phyloP scores from a whole-genome alignment of 2,329 filamentous ascomycete genomes.

The Beauveria scarabaeidicola region DNA sequence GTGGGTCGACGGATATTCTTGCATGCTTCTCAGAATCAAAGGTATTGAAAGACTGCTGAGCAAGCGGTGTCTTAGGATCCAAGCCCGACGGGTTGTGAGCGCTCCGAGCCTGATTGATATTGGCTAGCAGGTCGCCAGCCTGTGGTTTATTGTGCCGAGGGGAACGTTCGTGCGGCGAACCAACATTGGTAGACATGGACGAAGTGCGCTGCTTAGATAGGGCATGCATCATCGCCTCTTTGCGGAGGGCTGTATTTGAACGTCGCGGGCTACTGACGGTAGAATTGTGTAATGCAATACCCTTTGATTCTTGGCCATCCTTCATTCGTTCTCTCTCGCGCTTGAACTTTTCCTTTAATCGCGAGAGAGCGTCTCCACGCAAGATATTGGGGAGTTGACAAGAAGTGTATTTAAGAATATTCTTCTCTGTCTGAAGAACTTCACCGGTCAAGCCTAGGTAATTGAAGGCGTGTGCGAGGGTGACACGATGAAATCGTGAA shows the following conservation, averaged over 20 bases:
- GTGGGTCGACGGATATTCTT: constrained; percentile 51
- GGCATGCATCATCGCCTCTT: constrained; percentile 69
- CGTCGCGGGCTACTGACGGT: constrained; percentile 55
- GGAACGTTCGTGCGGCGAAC: constrained; percentile 33
- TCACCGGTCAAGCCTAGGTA: constrained; percentile 90
- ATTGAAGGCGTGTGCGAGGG: constrained; percentile 85
- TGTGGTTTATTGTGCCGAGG: constrained; percentile 44
- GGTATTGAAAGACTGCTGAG: constrained; percentile 45
- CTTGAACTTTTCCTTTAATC: constrained; percentile 88
- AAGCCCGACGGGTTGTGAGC: constrained; percentile 33
- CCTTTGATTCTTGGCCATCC: constrained; percentile 71
- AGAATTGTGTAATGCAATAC: constrained; percentile 88
- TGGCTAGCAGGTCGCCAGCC: constrained; percentile 72
- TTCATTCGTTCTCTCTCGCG: constrained; percentile 75
- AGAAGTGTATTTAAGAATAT: constrained; percentile 86
- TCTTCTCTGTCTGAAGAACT: constrained; percentile 83
- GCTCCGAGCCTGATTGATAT: constrained; percentile 61
- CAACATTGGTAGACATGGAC: constrained; percentile 33
- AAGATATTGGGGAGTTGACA: constrained; percentile 89
- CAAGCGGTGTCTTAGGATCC: constrained; percentile 35
- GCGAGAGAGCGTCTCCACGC: constrained; percentile 69
- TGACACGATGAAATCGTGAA: constrained; percentile 88
- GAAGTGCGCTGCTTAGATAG: constrained; percentile 40
- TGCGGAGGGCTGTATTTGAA: constrained; percentile 66
- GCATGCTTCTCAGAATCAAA: constrained; percentile 44